Conservation (phyloP, 1,284 basidiomycete species). For the Tremellales sp. region DNA sequence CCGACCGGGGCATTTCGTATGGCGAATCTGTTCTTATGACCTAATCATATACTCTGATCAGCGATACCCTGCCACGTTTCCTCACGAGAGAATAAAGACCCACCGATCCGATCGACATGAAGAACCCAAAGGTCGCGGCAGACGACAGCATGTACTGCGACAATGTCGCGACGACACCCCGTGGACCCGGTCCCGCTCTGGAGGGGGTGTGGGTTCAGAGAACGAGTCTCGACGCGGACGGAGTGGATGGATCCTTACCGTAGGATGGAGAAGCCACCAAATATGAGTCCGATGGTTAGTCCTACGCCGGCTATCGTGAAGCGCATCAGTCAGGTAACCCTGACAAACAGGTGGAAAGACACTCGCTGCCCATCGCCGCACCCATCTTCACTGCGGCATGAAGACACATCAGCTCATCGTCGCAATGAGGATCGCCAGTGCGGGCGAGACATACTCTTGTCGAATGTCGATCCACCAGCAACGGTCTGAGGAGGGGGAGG, state of each 20-base stretch:
- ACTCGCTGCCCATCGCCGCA: conserved; percentile 70
- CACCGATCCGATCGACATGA: conserved; percentile 50
- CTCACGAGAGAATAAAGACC: conserved; percentile 11
- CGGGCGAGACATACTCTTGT: conserved; percentile 39
- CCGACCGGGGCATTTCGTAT: conserved; percentile 29
- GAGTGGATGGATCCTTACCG: conserved; percentile 62
- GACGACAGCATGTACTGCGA: conserved; percentile 85
- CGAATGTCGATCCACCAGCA: conserved; percentile 38
- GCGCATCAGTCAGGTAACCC: background rate
- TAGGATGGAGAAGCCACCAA: conserved; percentile 83
- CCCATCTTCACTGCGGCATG: conserved; percentile 67
- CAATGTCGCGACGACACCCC: conserved; percentile 78
- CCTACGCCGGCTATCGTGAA: conserved; percentile 68
- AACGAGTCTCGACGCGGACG: background rate
- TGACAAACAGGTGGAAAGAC: background rate
- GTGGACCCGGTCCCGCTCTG: conserved; percentile 80
- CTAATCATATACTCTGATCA: conserved; percentile 23
- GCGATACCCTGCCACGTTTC: background rate
- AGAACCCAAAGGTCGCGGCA: conserved; percentile 49
- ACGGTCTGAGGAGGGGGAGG: conserved; percentile 44
- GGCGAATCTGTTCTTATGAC: conserved; percentile 45
- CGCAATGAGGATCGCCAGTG: background rate
- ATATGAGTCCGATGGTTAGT: conserved; percentile 92
- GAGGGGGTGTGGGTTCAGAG: background rate
- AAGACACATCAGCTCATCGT: background rate